Conservation (phyloP, 768 basidiomycete species). For the Tubosaeta sp. region DNA sequence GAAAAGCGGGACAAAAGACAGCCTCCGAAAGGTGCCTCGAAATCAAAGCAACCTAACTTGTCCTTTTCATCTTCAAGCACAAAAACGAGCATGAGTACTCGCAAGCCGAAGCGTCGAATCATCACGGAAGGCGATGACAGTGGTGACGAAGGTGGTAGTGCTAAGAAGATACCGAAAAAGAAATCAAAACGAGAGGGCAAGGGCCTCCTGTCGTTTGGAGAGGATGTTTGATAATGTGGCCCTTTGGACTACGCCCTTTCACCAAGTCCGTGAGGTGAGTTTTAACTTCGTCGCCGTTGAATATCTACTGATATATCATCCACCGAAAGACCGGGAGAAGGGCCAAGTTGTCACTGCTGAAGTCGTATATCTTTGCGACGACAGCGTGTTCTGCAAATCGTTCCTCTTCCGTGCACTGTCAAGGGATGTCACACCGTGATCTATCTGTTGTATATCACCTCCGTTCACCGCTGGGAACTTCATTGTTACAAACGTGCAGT, state of each 20-base stretch:
- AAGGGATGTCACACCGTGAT: constrained; percentile 3
- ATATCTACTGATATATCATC: background rate
- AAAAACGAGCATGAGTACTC: constrained; percentile 19
- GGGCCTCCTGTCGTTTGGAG: constrained; percentile 35
- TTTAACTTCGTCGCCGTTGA: background rate
- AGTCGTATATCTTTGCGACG: background rate
- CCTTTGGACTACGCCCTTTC: background rate
- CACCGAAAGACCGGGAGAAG: background rate
- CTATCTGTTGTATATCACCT: constrained; percentile 10
- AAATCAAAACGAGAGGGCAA: constrained; percentile 49
- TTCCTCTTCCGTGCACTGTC: background rate
- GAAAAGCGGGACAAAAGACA: constrained; percentile 27
- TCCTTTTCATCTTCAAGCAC: constrained; percentile 39
- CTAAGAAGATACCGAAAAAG: constrained; percentile 41
- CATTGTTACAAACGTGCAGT: constrained; percentile 5
- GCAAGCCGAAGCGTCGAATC: constrained; percentile 35
- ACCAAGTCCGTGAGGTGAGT: constrained; percentile 6
- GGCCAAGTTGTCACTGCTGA: background rate
- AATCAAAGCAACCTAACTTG: constrained; percentile 26
- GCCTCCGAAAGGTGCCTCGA: constrained; percentile 16
- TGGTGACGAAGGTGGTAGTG: constrained; percentile 15
- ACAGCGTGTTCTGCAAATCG: background rate
- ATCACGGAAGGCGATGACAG: constrained; percentile 32
- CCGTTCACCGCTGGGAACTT: constrained; percentile 1
- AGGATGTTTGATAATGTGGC: constrained; percentile 24